phyloP scores from a whole-genome alignment of 352 stramenopile species.

The Globisporangium megalacanthum region DNA sequence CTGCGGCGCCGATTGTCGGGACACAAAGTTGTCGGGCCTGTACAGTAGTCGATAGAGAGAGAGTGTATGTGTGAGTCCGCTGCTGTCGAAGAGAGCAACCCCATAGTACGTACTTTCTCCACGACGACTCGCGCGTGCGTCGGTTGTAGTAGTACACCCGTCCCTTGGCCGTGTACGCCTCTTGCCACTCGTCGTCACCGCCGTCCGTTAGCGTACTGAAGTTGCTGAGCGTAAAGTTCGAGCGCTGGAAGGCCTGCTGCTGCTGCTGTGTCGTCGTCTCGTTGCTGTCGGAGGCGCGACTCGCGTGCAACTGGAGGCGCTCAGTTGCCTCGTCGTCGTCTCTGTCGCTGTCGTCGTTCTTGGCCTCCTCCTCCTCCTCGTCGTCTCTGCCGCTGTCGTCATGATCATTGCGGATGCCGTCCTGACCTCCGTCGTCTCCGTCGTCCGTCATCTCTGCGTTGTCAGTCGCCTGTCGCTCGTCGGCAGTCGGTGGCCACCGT shows the following conservation, averaged over 20 bases:
- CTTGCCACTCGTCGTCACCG: slow-evolving; percentile 58
- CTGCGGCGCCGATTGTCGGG: slow-evolving; percentile 1
- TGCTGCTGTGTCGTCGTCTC: not conserved
- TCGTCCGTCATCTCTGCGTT: slow-evolving; percentile 4
- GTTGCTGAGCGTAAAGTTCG: slow-evolving; percentile 16
- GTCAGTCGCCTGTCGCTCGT: not conserved
- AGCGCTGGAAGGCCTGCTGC: not conserved
- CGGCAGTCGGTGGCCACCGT: slow-evolving; percentile 3
- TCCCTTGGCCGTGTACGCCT: slow-evolving; percentile 80
- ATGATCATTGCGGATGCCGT: not conserved
- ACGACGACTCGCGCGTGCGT: slow-evolving; percentile 77
- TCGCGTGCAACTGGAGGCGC: not conserved
- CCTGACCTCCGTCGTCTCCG: not conserved
- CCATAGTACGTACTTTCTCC: slow-evolving; percentile 48
- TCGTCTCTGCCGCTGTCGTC: no score
- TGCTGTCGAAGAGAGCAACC: not conserved
- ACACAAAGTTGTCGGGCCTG: slow-evolving; percentile 14
- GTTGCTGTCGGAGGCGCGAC: not conserved
- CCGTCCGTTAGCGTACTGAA: slow-evolving; percentile 8
- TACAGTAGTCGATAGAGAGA: not conserved
- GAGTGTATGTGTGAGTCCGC: not conserved
- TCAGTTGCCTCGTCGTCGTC: not conserved
- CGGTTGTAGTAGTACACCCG: slow-evolving; percentile 89
- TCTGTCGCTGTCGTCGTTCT: slow-evolving; percentile 2
- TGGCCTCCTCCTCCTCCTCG: not conserved